phyloP scores from a whole-genome alignment of 257 asterid species.

The Lavandula angustifolia region DNA sequence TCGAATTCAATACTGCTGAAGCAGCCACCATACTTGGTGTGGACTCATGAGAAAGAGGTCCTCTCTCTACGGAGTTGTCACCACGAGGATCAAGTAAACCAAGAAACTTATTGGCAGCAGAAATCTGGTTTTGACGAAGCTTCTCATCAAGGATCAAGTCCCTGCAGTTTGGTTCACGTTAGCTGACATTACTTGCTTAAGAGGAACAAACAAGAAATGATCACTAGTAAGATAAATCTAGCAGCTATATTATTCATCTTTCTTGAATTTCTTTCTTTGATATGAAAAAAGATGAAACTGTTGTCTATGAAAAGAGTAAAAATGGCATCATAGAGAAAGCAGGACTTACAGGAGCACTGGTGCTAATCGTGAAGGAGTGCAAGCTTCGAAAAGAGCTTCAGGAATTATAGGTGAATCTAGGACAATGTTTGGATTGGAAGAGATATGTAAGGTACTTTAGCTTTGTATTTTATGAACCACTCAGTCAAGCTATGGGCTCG shows the following conservation, averaged over 20 bases:
- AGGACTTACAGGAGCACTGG: slow-evolving; percentile 57
- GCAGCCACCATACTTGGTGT: slow-evolving; percentile 85
- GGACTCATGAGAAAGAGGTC: slow-evolving; percentile 20
- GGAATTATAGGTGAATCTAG: slow-evolving; percentile 71
- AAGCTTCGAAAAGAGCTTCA: slow-evolving; percentile 76
- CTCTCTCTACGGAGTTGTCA: slow-evolving; percentile 26
- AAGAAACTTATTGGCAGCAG: slow-evolving; percentile 59
- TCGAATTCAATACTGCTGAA: slow-evolving; percentile 50
- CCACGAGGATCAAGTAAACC: slow-evolving; percentile 48
- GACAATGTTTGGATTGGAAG: slow-evolving; percentile 89
- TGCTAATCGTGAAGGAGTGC: slow-evolving; percentile 74
- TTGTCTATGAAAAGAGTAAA: background rate
- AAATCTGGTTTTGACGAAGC: slow-evolving; percentile 62
- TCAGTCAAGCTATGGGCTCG: slow-evolving; percentile 89
- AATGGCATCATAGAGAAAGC: background rate
- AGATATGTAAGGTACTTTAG: slow-evolving; percentile 77
- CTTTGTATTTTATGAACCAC: slow-evolving; percentile 74
- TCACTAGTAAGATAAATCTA: background rate
- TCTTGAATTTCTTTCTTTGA: background rate
- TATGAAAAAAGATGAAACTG: background rate
- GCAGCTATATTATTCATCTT: background rate
- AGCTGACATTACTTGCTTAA: no score
- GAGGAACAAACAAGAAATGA: no score
- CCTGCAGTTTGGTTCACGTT: slow-evolving; percentile 38
- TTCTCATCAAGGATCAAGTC: slow-evolving; percentile 50